phyloP scores from a whole-genome alignment of 805 yeast genomes.

The Pichia kluyveri region DNA sequence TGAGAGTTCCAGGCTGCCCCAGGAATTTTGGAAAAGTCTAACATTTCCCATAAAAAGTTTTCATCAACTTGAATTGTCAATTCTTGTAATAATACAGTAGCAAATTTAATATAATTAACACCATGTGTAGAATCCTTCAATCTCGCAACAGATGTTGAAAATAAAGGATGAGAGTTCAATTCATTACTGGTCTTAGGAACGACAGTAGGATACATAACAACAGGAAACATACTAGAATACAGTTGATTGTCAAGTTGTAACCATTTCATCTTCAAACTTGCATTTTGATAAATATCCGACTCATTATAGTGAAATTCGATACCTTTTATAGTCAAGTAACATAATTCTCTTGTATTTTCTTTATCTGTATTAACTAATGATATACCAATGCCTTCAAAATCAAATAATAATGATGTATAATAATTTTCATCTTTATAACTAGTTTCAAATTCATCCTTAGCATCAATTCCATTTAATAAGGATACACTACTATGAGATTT shows the following conservation, averaged over 20 bases:
- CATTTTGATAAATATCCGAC: conserved; percentile 73
- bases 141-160: conserved; percentile 75
- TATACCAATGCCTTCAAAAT: conserved; percentile 79
- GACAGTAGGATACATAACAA: conserved; percentile 80
- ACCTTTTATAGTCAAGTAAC: conserved; percentile 78
- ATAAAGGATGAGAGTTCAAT: conserved; percentile 81
- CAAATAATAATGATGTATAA: conserved; percentile 44
- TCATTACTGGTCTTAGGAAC: conserved; percentile 79
- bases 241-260: conserved; percentile 88
- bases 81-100: conserved; percentile 82
- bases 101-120: conserved; percentile 81
- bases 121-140: conserved; percentile 90
- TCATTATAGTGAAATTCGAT: conserved; percentile 73
- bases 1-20: conserved; percentile 66
- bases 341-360: conserved; percentile 53
- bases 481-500: conserved; percentile 26
- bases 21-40: conserved; percentile 74
- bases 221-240: conserved; percentile 82
- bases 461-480: not conserved
- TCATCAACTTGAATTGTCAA: conserved; percentile 90
- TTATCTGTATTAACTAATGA: conserved; percentile 63
- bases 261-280: conserved; percentile 84
- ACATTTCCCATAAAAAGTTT: conserved; percentile 73
- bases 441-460: conserved; percentile 44
- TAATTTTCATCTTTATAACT: conserved; percentile 45